Evolutionary conservation across 306 rosid genomes (phyloP), one percentile per base, ranked within the genome.

Genomic region (Dryas drummondii): DNA sequence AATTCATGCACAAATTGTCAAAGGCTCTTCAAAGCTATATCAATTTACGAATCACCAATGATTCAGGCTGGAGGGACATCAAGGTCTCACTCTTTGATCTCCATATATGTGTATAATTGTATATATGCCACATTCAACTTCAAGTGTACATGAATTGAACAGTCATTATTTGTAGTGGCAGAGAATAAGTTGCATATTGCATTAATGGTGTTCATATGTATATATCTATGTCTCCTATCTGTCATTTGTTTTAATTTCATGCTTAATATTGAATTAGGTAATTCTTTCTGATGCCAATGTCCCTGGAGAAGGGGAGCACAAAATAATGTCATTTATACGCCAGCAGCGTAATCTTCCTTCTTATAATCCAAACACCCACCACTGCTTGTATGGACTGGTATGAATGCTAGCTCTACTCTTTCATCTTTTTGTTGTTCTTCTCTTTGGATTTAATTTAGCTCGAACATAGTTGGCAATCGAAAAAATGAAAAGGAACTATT

Each of bases 241-340:
- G 4, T 42, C 8, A 4, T 19, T 19, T n/a, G 15, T 46, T 66
- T 19, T 17, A 45, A 26, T 27, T 47, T 11, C 41, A 3, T 67
- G 44, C 16, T 67, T 48, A 32, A 32, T 32, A 22, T 50, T 48
- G 0, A 0, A 0, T 67, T 48, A 48, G 72, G 57, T 67, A 13
- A 48, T 67, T 12, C 22, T 67, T 4, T 67, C 72, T 12, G 72
- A 67, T 67, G 56, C 57, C 45, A 67, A 67, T 19, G 72, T 40
- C 37, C 89, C 93, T 9, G 96, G 93, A 1, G 93, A 86, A 81
- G 96, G 93, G 4, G 96, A 88, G 44, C 96, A 88, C 47, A 90
- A 90, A 56, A 72, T 90, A 1, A 83, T 86, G 75, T 67, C 85
- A 0, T 88, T 73, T 63, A 76, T 90, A 11, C 78, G 91, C 0